Evolutionary conservation across 2,329 filamentous ascomycete genomes (phyloP).

Genomic region (Fusarium secorum): DNA sequence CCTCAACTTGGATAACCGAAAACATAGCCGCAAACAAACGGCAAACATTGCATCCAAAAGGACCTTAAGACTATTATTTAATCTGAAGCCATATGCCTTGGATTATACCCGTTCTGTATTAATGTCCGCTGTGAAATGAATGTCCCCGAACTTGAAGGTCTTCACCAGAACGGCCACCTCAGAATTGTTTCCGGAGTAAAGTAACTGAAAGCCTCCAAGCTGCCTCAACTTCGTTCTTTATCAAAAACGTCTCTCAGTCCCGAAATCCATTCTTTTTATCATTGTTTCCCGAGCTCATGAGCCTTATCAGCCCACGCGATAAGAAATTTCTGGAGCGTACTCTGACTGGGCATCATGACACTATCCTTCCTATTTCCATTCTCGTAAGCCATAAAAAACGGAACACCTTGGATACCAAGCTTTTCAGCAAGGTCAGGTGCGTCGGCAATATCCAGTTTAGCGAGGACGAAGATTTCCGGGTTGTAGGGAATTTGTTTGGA

Average conservation of each 20-base stretch:
- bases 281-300: not conserved
- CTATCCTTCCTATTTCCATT: rapidly evolving
- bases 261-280: rapidly evolving
- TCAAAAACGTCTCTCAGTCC: rapidly evolving
- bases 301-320: not conserved
- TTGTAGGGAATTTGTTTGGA: not conserved
- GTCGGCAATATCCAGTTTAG: not conserved
- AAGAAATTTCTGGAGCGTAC: not conserved
- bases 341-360: not conserved
- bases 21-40: not conserved
- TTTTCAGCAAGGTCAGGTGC: not conserved
- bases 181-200: not conserved
- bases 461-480: rapidly evolving
- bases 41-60: too few relatives aligned
- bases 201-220: not conserved
- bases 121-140: too few relatives aligned
- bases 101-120: not conserved
- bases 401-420: not conserved
- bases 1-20: not conserved
- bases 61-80: not conserved
- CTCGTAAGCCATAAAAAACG: not conserved
- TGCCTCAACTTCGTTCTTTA: not conserved
- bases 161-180: too few relatives aligned
- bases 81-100: not conserved
- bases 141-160: not conserved